Base-by-base conservation (phyloP, 2,329 filamentous ascomycete species). In the Alternaria alternata region DNA sequence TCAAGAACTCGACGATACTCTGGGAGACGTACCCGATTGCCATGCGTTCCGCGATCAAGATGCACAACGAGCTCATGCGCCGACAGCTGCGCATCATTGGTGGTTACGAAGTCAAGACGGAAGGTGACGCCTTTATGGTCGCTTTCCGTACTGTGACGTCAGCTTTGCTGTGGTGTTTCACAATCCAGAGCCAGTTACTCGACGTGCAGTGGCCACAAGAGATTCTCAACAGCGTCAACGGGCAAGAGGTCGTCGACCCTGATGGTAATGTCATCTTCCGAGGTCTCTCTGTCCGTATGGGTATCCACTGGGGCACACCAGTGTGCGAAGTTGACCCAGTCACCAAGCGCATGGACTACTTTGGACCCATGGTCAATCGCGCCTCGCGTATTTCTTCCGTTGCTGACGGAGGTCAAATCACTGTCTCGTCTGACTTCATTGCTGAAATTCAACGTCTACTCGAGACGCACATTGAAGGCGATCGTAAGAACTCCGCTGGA, bases 51-150 rank as follows among this genome's bases (percentile, higher is more conserved):
- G 94, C 94, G 18, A 99, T 99, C 80, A 96, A 94, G 79, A 89
- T 97, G 68, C 95, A 99, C 84, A 99, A 99, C 78, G 93, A 97
- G 72, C 88, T 97, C 46, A 96, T 99, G 90, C 91, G 95, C 67
- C 88, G 95, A 57, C 94, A 98, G 76, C 83, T 99, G 68, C 89
- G 95, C 51, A 90, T 94, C 64, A 96, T 97, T 70, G 95, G 95
- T 74, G 95, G 95, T 1, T 99, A 97, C 75, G 95, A 99, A 81
- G 95, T 99, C 79, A 99, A 99, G 85, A 99, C 95, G 18, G 95
- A 99, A 92, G 95, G 95, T 68, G 95, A 99, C 80, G 95, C 95
- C 8, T 99, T 99, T 74, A 98, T 99, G 94, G 95, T 99, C 32
- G 96, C 94, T 9, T 99, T 99, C 79, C 92, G 94, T 2, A 98